Conservation (phyloP, 139 green algal genomes). For the Picochlorum costavermella region DNA sequence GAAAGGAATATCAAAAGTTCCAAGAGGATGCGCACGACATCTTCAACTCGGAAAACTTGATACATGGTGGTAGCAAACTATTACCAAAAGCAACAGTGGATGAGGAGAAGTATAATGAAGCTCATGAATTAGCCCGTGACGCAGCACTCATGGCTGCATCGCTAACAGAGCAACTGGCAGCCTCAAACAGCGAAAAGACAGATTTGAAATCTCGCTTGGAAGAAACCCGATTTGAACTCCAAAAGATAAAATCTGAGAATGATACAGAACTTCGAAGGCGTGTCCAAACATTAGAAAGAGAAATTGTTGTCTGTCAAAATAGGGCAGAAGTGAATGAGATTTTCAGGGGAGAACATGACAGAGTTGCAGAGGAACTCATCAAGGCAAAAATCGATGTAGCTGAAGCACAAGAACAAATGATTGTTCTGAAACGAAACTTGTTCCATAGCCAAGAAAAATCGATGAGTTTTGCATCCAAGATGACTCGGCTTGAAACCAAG, state of each 20-base stretch:
- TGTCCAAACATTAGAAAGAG: slow-evolving; percentile 25
- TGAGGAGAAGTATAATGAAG: slow-evolving; percentile 19
- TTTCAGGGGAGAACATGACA: slow-evolving; percentile 32
- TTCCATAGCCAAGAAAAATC: slow-evolving; percentile 27
- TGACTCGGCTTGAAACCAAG: slow-evolving; percentile 31
- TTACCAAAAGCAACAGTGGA: slow-evolving; percentile 9
- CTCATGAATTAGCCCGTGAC: slow-evolving; percentile 1
- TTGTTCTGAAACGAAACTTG: slow-evolving; percentile 24
- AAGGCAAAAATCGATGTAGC: slow-evolving; percentile 29
- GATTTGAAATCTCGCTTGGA: slow-evolving; percentile 17
- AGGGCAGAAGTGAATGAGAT: slow-evolving; percentile 27
- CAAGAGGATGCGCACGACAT: background rate
- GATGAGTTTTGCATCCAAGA: slow-evolving; percentile 23
- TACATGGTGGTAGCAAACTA: background rate
- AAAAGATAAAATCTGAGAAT: slow-evolving; percentile 9
- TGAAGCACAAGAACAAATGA: slow-evolving; percentile 29
- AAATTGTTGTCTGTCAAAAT: slow-evolving; percentile 23
- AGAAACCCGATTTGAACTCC: slow-evolving; percentile 16
- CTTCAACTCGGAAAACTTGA: background rate
- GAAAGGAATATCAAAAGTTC: background rate
- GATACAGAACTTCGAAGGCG: slow-evolving; percentile 20
- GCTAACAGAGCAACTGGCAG: slow-evolving; percentile 5
- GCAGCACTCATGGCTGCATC: background rate
- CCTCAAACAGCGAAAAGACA: slow-evolving; percentile 9
- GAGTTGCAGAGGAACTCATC: slow-evolving; percentile 29